Percentiles rank a stretch among this genome's conserved stretches.
phyloP scores from a whole-genome alignment of 768 basidiomycete species.

The Rhodotorula kratochvilovae region DNA sequence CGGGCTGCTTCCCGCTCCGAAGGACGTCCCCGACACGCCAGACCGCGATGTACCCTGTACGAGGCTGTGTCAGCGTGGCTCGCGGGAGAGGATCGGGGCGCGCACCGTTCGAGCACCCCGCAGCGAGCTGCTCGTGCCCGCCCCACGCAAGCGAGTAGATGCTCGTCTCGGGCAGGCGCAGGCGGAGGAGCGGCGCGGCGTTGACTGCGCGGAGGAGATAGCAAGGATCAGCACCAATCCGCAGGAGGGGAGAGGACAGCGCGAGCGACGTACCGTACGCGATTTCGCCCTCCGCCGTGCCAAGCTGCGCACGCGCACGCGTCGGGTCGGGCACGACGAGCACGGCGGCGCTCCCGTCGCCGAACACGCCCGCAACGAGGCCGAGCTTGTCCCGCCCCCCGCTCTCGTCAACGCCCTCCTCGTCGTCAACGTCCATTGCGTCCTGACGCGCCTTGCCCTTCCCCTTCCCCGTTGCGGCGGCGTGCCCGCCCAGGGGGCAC shows the following conservation, averaged over 20 bases:
- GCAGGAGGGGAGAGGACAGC: too few relatives aligned
- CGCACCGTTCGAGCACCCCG: constrained; percentile 75
- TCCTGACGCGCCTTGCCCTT: not conserved
- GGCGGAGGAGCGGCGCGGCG: constrained; percentile 62
- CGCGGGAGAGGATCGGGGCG: not conserved
- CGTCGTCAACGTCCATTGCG: constrained; percentile 9
- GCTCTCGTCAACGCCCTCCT: constrained; percentile 45
- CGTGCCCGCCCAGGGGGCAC: constrained; percentile 74
- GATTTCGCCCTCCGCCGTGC: constrained; percentile 43
- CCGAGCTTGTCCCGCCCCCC: constrained; percentile 60
- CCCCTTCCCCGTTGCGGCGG: not conserved
- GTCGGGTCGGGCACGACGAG: constrained; percentile 74
- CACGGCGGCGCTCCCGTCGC: constrained; percentile 76
- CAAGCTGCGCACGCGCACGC: constrained; percentile 48
- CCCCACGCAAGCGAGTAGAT: constrained; percentile 85
- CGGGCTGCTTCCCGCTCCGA: constrained; percentile 8
- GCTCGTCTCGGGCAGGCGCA: constrained; percentile 70
- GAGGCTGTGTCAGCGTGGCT: not conserved
- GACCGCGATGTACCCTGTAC: constrained; percentile 36
- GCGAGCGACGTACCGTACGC: constrained; percentile 53
- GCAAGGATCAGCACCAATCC: too few relatives aligned
- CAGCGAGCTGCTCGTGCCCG: constrained; percentile 72
- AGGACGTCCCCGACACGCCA: constrained; percentile 46
- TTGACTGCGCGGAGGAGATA: constrained; percentile 47
- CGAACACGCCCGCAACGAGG: constrained; percentile 74